Conservation (phyloP, 108 stramenopile species). For the Hondaea fermentalgiana region DNA sequence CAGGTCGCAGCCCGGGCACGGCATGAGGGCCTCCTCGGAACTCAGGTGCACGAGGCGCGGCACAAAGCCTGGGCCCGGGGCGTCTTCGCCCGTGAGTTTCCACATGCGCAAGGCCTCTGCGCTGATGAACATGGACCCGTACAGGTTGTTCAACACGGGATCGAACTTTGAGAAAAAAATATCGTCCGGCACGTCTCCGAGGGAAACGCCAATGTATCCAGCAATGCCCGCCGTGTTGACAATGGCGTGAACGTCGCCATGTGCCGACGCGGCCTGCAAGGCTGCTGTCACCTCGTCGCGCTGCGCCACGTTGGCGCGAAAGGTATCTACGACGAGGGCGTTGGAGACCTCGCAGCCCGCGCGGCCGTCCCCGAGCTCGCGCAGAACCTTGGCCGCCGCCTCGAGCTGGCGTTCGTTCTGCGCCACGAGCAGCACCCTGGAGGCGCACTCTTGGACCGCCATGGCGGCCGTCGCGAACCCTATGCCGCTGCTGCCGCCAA, state of each 20-base stretch:
- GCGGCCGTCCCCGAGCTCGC: neutral
- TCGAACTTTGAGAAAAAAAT: slow-evolving; percentile 8
- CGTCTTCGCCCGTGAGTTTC: neutral
- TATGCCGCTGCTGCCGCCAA: neutral
- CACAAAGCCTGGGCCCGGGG: neutral
- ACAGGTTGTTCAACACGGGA: neutral
- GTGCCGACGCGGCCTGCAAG: neutral
- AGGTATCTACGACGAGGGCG: neutral
- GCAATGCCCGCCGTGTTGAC: neutral
- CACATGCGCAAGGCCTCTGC: neutral
- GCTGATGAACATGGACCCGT: neutral
- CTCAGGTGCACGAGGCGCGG: neutral
- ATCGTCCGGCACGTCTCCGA: neutral
- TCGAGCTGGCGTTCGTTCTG: neutral
- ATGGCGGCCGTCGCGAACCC: slow-evolving; percentile 4
- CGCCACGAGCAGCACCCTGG: neutral
- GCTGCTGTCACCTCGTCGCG: neutral
- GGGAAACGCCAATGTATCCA: neutral
- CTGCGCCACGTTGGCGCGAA: neutral
- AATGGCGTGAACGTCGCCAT: neutral
- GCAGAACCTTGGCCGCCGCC: neutral
- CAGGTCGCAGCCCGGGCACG: slow-evolving; percentile 12
- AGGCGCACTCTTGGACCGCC: neutral
- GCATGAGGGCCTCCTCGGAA: slow-evolving; percentile 2
- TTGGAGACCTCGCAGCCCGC: neutral